These are phyloP conservation scores for Posidonia oceanica DNA, from an alignment of 116 monocot genomes.

Conservation along the genomic window DNA sequence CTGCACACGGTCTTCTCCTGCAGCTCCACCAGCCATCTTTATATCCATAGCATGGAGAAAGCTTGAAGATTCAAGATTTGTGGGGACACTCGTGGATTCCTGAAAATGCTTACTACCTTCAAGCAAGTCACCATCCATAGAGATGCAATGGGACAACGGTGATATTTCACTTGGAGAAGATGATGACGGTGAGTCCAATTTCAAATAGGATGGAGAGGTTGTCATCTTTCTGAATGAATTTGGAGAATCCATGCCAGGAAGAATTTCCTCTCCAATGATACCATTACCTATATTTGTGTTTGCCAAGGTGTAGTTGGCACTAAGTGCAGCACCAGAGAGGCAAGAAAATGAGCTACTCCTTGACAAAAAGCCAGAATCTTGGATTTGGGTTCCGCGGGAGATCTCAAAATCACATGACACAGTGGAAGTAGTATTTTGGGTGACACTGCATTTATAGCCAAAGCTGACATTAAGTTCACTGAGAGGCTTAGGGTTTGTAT, in stretches of 20 bases:
- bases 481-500: conserved; percentile 5
- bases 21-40: conserved; percentile 77
- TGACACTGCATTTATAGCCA: conserved; percentile 13
- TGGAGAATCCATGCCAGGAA: conserved; percentile 72
- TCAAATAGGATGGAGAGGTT: conserved; percentile 53
- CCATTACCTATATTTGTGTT: conserved; percentile 83
- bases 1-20: conserved; percentile 88
- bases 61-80: conserved; percentile 31
- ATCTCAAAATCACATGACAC: conserved; percentile 15
- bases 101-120: conserved; percentile 19
- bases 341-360: conserved; percentile 74
- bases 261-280: conserved; percentile 41
- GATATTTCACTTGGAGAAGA: conserved; percentile 34
- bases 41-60: conserved; percentile 61
- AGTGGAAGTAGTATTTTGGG: neutral
- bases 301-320: conserved; percentile 69
- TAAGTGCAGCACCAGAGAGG: conserved; percentile 80
- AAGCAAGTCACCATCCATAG: conserved; percentile 24
- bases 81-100: conserved; percentile 32
- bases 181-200: conserved; percentile 29
- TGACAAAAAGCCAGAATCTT: conserved; percentile 15
- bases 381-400: conserved; percentile 11
- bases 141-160: conserved; percentile 18
- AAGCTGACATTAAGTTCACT: conserved; percentile 22
- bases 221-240: conserved; percentile 54